Evolutionary conservation across 495 filamentous ascomycete species (phyloP), one percentile per base, ranked within the genome.

Genomic region (Talaromyces liani): DNA sequence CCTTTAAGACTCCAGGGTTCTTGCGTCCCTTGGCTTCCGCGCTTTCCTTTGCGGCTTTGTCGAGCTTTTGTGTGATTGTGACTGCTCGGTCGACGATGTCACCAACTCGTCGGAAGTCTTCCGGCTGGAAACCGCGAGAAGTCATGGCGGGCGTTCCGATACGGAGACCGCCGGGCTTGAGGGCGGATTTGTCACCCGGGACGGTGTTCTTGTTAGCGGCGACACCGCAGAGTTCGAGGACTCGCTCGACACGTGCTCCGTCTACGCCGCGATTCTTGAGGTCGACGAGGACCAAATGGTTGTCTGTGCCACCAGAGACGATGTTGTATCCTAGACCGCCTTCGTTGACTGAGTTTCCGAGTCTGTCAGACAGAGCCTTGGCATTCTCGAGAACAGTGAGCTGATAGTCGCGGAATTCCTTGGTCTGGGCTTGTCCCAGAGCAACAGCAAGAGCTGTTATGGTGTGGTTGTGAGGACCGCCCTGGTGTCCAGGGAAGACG

Each of bases 121-220:
- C 84, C 78, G 91, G 90, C 64, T 93, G 91, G 78, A 98, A 92
- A 63, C 94, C 94, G 78, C 94, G 89, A 69, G 85, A 89, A 66
- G 93, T 93, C 94, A 98, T 98, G 71, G 95, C 95, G 56, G 95
- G 95, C 59, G 93, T 93, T 71, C 95, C 95, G 67, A 98, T 91
- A 68, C 95, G 91, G 66, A 99, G 87, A 80, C 95, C 95, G 70
- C 87, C 90, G 55, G 95, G 95, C 64, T 91, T 95, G 67, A 99
- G 86, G 20, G 95, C 95, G 45, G 91, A 95, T 84, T 96, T 98
- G 84, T 99, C 95, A 64, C 95, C 95, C 63, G 95, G 95, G 59
- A 96, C 93, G 59, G 90, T 85, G 83, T 99, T 99, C 86, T 99
- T 99, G 88, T 99, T 99, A 84, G 91, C 94, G 63, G 95, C 92